Base-by-base conservation (phyloP, 2,329 filamentous ascomycete species). In the Hansfordia pulvinata region DNA sequence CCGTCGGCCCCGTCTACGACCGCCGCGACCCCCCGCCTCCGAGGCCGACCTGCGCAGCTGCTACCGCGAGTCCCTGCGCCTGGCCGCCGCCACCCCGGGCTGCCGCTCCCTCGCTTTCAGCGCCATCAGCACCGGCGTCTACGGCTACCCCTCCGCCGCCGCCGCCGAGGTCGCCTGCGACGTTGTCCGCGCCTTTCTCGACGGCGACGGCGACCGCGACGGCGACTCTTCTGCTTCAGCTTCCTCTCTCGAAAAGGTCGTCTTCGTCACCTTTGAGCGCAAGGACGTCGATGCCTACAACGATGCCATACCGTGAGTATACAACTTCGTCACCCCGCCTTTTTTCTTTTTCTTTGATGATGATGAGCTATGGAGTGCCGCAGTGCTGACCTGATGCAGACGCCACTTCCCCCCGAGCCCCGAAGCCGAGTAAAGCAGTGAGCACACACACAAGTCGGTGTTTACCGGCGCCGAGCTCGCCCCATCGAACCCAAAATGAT, bases 41-140 rank as follows among this genome's bases (percentile, higher is more conserved):
- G 47, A 64, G 55, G 31, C 52, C 45, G 37, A 78, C 22, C 53
- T 78, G 14, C 46, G 48, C 10, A 52, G 55, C 26, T 76, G 85
- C 55, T 98, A 98, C 48, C 59, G 58, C 6, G 69, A 58, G 21
- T 78, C 75, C 39, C 52, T 96, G 31, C 56, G 78, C 40, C 47
- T 92, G n/a, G 85, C 85, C 0, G 73, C 72, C 0, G 51, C 72
- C 27, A 63, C 76, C 28, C n/a, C n/a, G n/a, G 63, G 60, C 2
- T 67, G 81, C 41, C 69, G 63, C 44, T 82, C 69, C 23, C 64
- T 96, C 29, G 90, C 83, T 0, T 94, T 98, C 41, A 73, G 76
- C 20, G 77, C 73, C 12, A 65, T 96, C 32, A 93, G 85, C 44
- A 94, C 88, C 1, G 90, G 88, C 1, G 51, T 93, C 2, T 96